A percentile compares a stretch with the other conserved stretches of the same genome.
These are phyloP conservation scores for Penicillium alfredii DNA, from an alignment of 495 filamentous ascomycete genomes.

Conservation along the genomic window DNA sequence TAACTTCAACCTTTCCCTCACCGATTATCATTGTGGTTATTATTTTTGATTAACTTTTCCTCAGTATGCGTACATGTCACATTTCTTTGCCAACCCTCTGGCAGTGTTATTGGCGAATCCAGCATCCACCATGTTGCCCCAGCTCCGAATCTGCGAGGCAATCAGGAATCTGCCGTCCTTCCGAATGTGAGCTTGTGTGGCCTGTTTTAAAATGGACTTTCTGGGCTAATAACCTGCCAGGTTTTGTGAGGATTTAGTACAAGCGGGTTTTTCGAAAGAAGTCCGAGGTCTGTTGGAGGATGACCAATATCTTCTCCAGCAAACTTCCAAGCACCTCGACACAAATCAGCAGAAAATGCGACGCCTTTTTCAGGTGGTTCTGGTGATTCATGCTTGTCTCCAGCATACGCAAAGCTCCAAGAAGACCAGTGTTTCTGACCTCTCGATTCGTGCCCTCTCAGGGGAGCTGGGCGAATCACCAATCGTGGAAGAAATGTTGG, in stretches of 20 bases:
- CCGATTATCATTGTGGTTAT: no score
- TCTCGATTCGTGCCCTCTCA: slow-evolving; percentile 51
- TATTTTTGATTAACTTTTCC: slow-evolving; percentile 12
- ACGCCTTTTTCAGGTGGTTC: slow-evolving; percentile 41
- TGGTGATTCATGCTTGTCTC: slow-evolving; percentile 40
- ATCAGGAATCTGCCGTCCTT: slow-evolving; percentile 78
- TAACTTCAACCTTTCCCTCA: no score
- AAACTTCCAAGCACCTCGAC: slow-evolving; percentile 26
- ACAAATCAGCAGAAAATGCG: slow-evolving; percentile 38
- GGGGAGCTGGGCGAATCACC: slow-evolving; percentile 51
- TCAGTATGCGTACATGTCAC: slow-evolving; percentile 90
- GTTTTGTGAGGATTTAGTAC: slow-evolving; percentile 41
- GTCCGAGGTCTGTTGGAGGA: slow-evolving; percentile 48
- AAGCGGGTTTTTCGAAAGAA: slow-evolving; percentile 30
- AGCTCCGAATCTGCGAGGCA: slow-evolving; percentile 62
- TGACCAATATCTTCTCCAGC: slow-evolving; percentile 39
- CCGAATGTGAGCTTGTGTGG: slow-evolving; percentile 42
- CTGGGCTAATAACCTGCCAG: slow-evolving; percentile 21
- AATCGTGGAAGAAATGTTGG: slow-evolving; percentile 49
- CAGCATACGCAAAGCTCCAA: slow-evolving; percentile 34
- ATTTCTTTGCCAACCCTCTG: slow-evolving; percentile 90
- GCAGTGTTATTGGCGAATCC: slow-evolving; percentile 53
- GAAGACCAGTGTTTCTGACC: slow-evolving; percentile 39
- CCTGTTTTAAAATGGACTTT: neutral
- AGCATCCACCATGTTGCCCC: slow-evolving; percentile 19